Base-by-base conservation (phyloP, 2,329 filamentous ascomycete species). In the Orbilia quercus region DNA sequence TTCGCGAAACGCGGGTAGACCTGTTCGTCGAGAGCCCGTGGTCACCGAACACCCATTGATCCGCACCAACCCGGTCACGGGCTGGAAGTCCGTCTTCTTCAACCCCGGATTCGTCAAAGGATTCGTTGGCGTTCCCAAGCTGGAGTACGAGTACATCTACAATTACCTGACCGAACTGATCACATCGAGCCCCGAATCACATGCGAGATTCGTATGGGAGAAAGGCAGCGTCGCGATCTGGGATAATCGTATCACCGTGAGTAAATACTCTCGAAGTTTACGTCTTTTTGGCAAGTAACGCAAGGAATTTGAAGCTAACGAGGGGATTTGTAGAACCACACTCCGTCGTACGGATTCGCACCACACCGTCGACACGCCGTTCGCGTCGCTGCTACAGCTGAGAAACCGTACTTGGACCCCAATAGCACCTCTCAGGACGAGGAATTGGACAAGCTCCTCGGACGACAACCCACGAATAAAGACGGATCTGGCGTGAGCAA, bases 211-310 rank as follows among this genome's bases (percentile, higher is more conserved):
- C 77, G 84, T 85, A 75, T 90, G 88, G 88, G 82, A 84, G 45
- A 84, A 86, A 74, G 84, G 86, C 44, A 89, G 89, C 66, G 86
- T 91, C 1, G 87, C 87, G 0, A 84, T 90, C 67, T 90, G 88
- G 88, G 88, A 90, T 77, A 90, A 90, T 75, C 82, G 87, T 16
- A 81, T 84, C 38, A 84, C 82, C 48, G 84, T 87, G 78, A 77
- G 81, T 78, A 20, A 18, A 38, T 9, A 34, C 36, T 42, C 16
- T 2, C 18, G 5, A n/a, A n/a, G n/a, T n/a, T n/a, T n/a, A n/a
- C n/a, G 38, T 23, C 7, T 54, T 20, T 2, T 14, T 5, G 55
- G 11, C 28, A 12, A 5, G 6, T 34, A 48, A 22, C 12, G 22
- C 18, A 48, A 12, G 20, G n/a, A n/a, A 25, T 12, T 34, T 9